Base-by-base conservation (phyloP, 2,329 filamentous ascomycete genomes). In the Nannizzia gypsea region DNA sequence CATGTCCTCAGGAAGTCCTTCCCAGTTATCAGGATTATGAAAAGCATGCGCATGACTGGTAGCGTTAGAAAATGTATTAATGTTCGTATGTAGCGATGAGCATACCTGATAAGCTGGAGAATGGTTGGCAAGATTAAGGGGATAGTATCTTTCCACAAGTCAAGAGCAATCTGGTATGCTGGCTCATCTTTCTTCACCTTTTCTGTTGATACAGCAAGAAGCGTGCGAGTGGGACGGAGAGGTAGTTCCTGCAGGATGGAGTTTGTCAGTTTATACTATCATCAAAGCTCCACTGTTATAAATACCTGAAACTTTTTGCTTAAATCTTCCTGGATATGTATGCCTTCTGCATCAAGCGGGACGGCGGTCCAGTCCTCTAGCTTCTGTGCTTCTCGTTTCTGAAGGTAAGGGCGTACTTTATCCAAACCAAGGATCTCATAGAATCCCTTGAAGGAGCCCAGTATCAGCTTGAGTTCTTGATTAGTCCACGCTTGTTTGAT, bases 121-220 rank as follows among this genome's bases (percentile, higher is more conserved):
- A 99, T 77, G 65, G 88, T 88, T 1, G 89, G 89, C n/a, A 99
- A 79, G 57, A 99, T 89, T 17, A 83, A 75, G 0, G 89, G 87
- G 59, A 96, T 87, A 0, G 86, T 81, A 59, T 91, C 86, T 61
- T 87, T 83, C 93, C 93, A 99, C n/a, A 99, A 76, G 17, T 80
- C 79, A 66, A 85, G 87, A 0, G 90, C 89, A 26, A 88, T 83
- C 63, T 87, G 83, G 66, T 91, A 93, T 0, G 88, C 80, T 6
- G 83, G 76, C 3, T 88, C 86, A 3, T 81, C 81, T 66, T 87
- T 88, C 56, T 90, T 87, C 6, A 97, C 75, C 69, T 90, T 90
- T 66, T 99, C 95, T 0, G 93, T 92, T 0, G 92, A 95, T 56
- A 91, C 92, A 1, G 87, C 88, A n/a, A 99, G 76, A 69, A 97